Conservation (phyloP, 441 rosid genomes). For the Gossypium aridum region DNA sequence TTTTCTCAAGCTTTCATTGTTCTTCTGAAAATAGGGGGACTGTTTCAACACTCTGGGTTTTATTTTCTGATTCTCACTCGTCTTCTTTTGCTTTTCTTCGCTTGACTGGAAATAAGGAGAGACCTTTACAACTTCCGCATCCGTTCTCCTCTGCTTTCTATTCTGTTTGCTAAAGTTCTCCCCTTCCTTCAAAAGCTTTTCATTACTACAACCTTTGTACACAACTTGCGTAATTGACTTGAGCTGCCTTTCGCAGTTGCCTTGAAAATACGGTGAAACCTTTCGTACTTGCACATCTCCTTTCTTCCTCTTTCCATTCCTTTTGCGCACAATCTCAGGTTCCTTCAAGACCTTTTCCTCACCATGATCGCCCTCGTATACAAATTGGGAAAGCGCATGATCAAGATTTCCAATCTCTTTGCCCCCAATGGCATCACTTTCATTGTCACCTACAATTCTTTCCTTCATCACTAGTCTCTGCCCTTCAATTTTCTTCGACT, state of each 20-base stretch:
- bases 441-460: background rate
- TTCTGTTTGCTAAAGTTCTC: background rate
- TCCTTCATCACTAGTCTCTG: background rate
- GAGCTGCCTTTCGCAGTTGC: background rate
- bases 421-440: background rate
- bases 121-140: slow-evolving; percentile 5
- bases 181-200: background rate
- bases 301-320: background rate
- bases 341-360: background rate
- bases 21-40: slow-evolving; percentile 33
- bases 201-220: background rate
- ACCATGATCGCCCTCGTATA: slow-evolving; percentile 3
- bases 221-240: background rate
- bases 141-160: background rate
- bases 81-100: background rate
- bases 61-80: background rate
- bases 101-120: slow-evolving; percentile 19
- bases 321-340: background rate
- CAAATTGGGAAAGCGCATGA: slow-evolving; percentile 13
- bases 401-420: slow-evolving; percentile 10
- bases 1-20: slow-evolving; percentile 2
- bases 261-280: slow-evolving; percentile 20
- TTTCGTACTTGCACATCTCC: background rate
- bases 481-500: background rate
- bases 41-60: slow-evolving; percentile 20